Conservation (phyloP, 169 alveolate species). For the Theileria parva region DNA sequence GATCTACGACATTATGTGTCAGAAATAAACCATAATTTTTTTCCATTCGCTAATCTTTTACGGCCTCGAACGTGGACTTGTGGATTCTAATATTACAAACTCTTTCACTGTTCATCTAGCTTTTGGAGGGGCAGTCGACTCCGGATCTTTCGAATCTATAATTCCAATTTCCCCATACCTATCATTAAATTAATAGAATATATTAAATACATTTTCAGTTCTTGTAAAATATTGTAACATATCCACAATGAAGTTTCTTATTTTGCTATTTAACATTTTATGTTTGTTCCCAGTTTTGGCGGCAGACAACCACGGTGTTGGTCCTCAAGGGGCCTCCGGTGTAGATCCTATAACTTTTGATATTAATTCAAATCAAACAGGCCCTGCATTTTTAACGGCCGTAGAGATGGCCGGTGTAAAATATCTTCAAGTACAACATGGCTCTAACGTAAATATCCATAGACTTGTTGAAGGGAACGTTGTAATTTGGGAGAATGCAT, state of each 20-base stretch:
- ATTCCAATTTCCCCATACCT: constrained; percentile 9
- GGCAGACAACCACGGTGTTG: background rate
- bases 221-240: background rate
- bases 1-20: background rate
- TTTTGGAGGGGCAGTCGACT: background rate
- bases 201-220: background rate
- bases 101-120: background rate
- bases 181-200: background rate
- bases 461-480: constrained; percentile 1
- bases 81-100: background rate
- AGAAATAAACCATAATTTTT: background rate
- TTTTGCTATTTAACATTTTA: constrained; percentile 5
- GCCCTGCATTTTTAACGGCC: background rate
- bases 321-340: background rate
- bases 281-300: background rate
- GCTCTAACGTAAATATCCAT: background rate
- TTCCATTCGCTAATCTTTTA: background rate
- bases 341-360: background rate
- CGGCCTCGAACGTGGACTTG: background rate
- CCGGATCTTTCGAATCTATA: background rate
- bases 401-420: background rate
- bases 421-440: background rate
- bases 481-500: background rate
- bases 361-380: background rate
- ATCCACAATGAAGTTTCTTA: constrained; percentile 5